A percentile compares a stretch with the other conserved stretches of the same genome.
These are phyloP conservation scores for Climacium dendroides DNA, from an alignment of 225 moss, liverwort and hornwort species.

Conservation along the genomic window DNA sequence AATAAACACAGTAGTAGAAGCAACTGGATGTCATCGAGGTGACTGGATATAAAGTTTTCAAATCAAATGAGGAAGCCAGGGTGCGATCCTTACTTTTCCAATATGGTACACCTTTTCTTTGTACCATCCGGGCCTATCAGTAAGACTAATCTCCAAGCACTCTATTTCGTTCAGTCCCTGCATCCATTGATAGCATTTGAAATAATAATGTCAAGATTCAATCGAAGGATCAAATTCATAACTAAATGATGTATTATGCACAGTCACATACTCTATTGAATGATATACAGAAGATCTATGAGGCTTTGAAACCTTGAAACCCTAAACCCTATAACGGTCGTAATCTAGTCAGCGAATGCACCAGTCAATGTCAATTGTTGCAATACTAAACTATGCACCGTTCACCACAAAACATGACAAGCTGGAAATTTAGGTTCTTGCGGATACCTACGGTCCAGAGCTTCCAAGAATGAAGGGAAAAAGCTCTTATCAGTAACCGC, in stretches of 20 bases:
- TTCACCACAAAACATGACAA: not conserved
- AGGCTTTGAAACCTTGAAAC: not conserved
- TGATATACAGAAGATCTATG: not conserved
- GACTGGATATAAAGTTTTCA: not conserved
- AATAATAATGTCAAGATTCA: not conserved
- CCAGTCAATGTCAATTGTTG: not conserved
- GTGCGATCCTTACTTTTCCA: slow-evolving; percentile 22
- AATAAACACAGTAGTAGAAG: not conserved
- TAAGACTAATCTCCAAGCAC: slow-evolving; percentile 33
- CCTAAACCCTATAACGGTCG: not conserved
- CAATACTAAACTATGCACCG: not conserved
- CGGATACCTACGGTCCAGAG: not conserved
- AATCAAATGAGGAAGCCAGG: not conserved
- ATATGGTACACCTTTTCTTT: slow-evolving; percentile 39
- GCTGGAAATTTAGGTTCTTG: not conserved
- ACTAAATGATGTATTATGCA: not conserved
- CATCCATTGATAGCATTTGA: not conserved
- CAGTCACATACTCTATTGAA: not conserved
- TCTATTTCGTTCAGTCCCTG: slow-evolving; percentile 41
- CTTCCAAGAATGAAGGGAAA: not conserved
- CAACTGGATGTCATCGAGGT: not conserved
- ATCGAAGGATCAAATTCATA: no score
- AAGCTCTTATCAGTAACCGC: not conserved
- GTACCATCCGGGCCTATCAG: slow-evolving; percentile 43
- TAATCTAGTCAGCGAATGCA: not conserved